Percentiles rank a stretch among this genome's conserved stretches.
Evolutionary conservation across 2,329 filamentous ascomycete genomes (phyloP).

Genomic region (Apiospora rasikravindrae): DNA sequence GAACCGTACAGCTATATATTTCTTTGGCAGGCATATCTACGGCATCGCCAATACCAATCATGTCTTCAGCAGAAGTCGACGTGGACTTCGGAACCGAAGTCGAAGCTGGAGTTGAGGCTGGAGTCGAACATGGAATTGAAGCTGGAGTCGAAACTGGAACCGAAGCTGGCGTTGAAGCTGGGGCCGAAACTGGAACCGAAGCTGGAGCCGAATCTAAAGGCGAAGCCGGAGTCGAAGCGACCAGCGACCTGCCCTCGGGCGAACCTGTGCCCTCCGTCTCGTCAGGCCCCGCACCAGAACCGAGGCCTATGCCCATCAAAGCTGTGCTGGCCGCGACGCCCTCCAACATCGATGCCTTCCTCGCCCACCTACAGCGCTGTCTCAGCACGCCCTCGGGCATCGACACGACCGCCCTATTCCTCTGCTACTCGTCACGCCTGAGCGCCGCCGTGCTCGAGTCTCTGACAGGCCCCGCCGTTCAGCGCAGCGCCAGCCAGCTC

Average conservation of each 20-base stretch:
- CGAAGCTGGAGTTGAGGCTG: too few relatives aligned
- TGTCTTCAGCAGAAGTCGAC: constrained; percentile 24
- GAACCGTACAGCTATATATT: background rate
- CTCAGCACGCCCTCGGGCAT: constrained; percentile 71
- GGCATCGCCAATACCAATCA: background rate
- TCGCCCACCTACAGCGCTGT: constrained; percentile 64
- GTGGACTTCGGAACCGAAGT: too few relatives aligned
- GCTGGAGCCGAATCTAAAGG: too few relatives aligned
- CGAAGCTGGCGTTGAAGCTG: too few relatives aligned
- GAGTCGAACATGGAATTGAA: too few relatives aligned
- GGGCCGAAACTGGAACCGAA: too few relatives aligned
- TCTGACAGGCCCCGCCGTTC: constrained; percentile 62
- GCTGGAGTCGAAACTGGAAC: too few relatives aligned
- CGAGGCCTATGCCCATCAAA: constrained; percentile 33
- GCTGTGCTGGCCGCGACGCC: constrained; percentile 43
- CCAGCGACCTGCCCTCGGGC: constrained; percentile 43
- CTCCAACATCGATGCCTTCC: constrained; percentile 55
- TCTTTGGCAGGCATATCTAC: background rate
- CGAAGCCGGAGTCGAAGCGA: constrained; percentile 23
- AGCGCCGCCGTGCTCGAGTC: constrained; percentile 55
- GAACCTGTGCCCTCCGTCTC: constrained; percentile 42
- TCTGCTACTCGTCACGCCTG: constrained; percentile 70
- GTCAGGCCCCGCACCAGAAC: constrained; percentile 30
- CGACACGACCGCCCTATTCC: constrained; percentile 71
- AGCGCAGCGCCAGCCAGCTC: constrained; percentile 55